Conservation (phyloP, 2,329 filamentous ascomycete genomes). For the Calonectria multiphialidica region DNA sequence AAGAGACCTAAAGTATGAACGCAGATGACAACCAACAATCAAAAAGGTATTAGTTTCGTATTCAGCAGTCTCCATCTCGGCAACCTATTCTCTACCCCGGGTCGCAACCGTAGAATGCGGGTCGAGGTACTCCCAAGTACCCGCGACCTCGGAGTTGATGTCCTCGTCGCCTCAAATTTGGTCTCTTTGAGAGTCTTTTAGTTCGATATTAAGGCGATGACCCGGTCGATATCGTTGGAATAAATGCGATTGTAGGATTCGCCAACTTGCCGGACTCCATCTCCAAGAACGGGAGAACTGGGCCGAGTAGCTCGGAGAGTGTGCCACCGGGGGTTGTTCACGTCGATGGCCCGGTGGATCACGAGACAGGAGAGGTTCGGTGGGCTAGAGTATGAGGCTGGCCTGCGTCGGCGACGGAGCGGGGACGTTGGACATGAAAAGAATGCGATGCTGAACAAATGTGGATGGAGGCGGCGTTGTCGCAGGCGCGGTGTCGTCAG, state of each 20-base stretch:
- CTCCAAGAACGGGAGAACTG: slow-evolving; percentile 48
- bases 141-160: slow-evolving; percentile 28
- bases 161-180: slow-evolving; percentile 21
- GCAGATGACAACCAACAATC: slow-evolving; percentile 58
- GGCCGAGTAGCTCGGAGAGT: slow-evolving; percentile 38
- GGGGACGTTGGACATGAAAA: slow-evolving; percentile 14
- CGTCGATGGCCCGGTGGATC: slow-evolving; percentile 20
- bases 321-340: slow-evolving; percentile 32
- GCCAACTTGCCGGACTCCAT: slow-evolving; percentile 53
- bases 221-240: slow-evolving; percentile 32
- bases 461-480: slow-evolving; percentile 30
- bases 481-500: slow-evolving; percentile 36
- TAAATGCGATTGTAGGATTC: slow-evolving; percentile 35
- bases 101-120: slow-evolving; percentile 43
- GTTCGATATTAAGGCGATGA: slow-evolving; percentile 27
- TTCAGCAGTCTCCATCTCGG: slow-evolving; percentile 73
- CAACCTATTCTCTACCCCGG: slow-evolving; percentile 47
- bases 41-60: slow-evolving; percentile 73
- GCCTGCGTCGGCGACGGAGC: slow-evolving; percentile 30
- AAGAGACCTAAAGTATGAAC: background rate
- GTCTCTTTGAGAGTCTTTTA: slow-evolving; percentile 3
- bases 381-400: background rate
- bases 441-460: slow-evolving; percentile 17
- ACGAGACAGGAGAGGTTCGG: slow-evolving; percentile 11
- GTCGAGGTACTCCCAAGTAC: slow-evolving; percentile 36